phyloP scores from a whole-genome alignment of 2,329 filamentous ascomycete species.

The Ceratocystis destructans region DNA sequence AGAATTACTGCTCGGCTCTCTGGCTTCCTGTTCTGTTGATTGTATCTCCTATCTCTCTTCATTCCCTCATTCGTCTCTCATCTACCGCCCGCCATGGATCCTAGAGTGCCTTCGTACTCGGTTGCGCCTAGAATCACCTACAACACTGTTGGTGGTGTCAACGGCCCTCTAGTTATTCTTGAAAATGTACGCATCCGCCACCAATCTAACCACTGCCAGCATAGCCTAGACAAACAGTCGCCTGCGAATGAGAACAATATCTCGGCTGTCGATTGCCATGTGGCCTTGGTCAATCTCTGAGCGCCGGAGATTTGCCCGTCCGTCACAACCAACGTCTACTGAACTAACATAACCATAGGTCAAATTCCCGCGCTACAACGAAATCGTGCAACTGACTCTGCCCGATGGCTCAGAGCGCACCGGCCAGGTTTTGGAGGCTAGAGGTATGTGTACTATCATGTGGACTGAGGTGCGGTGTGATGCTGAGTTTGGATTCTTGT shows the following conservation, averaged over 20 bases:
- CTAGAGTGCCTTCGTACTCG: constrained; percentile 46
- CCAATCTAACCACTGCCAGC: background rate
- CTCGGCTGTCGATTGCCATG: background rate
- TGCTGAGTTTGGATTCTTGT: background rate
- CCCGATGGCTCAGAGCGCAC: constrained; percentile 89
- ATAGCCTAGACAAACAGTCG: background rate
- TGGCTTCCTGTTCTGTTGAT: background rate
- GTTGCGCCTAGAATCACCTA: constrained; percentile 60
- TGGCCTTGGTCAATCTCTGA: background rate
- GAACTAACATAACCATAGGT: constrained; percentile 42
- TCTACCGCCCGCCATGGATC: constrained; percentile 28
- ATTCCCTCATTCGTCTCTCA: constrained; percentile 2
- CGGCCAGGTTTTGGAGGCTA: constrained; percentile 91
- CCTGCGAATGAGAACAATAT: no score
- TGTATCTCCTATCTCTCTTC: background rate
- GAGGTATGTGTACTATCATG: constrained; percentile 48
- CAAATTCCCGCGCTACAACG: constrained; percentile 95
- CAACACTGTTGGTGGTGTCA: constrained; percentile 97
- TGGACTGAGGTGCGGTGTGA: background rate
- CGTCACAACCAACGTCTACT: background rate
- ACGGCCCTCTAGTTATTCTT: constrained; percentile 92
- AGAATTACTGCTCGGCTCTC: background rate
- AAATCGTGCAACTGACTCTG: constrained; percentile 91
- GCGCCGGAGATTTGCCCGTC: no score
- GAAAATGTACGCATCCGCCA: constrained; percentile 57